These are phyloP conservation scores for Naganishia friedmannii DNA, from an alignment of 768 basidiomycete species.

Conservation along the genomic window DNA sequence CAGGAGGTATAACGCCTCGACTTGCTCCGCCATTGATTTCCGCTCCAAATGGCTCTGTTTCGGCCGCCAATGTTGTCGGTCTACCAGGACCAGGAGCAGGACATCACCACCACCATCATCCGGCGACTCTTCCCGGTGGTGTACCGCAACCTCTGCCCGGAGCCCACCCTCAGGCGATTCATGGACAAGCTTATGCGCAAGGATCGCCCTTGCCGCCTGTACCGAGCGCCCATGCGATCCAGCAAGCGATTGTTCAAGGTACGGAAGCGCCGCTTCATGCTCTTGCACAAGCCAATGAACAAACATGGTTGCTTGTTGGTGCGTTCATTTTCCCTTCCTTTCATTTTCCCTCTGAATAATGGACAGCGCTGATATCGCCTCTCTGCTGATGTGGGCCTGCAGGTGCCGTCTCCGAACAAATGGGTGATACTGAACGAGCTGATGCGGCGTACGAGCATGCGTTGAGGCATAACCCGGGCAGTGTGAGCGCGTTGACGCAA, in stretches of 20 bases:
- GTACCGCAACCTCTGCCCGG: neutral
- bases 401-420: slow-evolving; percentile 94
- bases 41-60: neutral
- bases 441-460: slow-evolving; percentile 91
- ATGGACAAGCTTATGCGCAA: no score
- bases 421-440: slow-evolving; percentile 90
- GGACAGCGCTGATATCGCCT: neutral
- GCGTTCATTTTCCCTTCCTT: slow-evolving; percentile 37
- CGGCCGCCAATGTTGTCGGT: neutral
- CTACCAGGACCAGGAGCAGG: neutral
- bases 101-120: neutral
- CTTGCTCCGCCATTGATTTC: neutral
- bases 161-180: neutral
- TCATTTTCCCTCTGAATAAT: neutral
- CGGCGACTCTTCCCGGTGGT: neutral
- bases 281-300: slow-evolving; percentile 80
- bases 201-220: neutral
- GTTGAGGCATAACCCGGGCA: slow-evolving; percentile 88
- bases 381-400: slow-evolving; percentile 28
- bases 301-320: slow-evolving; percentile 95
- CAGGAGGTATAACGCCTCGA: neutral
- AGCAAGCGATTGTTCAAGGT: slow-evolving; percentile 28
- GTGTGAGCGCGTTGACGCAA: slow-evolving; percentile 82
- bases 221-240: slow-evolving; percentile 14
- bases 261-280: slow-evolving; percentile 54